Base-by-base conservation (phyloP, 148 eudicot species). In the Nepenthes mirabilis region DNA sequence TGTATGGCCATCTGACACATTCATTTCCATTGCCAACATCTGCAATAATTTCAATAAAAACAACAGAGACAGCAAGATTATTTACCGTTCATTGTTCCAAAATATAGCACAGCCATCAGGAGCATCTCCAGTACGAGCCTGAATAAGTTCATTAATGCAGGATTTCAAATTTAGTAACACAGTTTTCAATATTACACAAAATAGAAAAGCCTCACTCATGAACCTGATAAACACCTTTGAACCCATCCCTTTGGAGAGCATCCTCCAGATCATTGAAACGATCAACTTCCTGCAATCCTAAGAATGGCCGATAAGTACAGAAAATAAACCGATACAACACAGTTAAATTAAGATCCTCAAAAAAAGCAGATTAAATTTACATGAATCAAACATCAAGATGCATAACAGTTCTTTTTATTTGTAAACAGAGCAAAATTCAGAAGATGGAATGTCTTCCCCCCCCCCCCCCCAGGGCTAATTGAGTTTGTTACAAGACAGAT, bases 91-190 rank as follows among this genome's bases (percentile, higher is more conserved):
- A 47, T 63, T 61, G 67, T 84, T 85, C 97, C 97, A 91, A 76
- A 91, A 91, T 65, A 85, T 82, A 33, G 95, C 91, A 80, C 95
- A 87, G 14, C 97, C 97, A 79, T 91, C 97, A 70, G 69, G 59
- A 57, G 91, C 82, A 72, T 91, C 93, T 47, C 95, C 97, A 2
- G 87, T 79, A 43, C 97, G 95, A 65, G 85, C 87, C 97, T 64
- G 57, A 59, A 53, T 33, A 61, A 58, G 14, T 35, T n/a, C 6
- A 49, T 49, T 49, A 23, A 2, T n/a, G 14, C 13, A 52, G 57
- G 36, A 52, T 43, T 36, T 2, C 32, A 47, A 2, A 36, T 23
- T 11, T 37, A 52, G 34, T 14, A 2, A 32, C 36, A 63, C 58
- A 55, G 45, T 32, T 52, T 49, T 52, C 33, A 63, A 49, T 43